These are phyloP conservation scores for Drechmeria coniospora DNA, from an alignment of 2,329 filamentous ascomycete species.

Conservation along the genomic window DNA sequence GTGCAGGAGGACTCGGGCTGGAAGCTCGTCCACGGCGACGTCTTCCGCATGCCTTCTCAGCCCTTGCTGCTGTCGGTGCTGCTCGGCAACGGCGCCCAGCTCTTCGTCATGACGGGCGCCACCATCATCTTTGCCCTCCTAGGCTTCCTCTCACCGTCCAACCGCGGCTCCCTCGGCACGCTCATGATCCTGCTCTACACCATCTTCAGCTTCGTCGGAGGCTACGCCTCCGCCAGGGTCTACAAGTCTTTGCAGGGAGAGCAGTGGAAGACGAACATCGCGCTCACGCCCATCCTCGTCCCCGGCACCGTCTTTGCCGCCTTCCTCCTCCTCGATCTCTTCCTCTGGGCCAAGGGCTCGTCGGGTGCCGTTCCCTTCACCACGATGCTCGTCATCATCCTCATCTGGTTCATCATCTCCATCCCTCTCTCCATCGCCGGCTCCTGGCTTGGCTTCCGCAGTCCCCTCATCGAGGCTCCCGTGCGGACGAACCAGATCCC, in stretches of 20 bases:
- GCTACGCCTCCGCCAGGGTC: slow-evolving; percentile 75
- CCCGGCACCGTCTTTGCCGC: slow-evolving; percentile 71
- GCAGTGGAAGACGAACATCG: slow-evolving; percentile 87
- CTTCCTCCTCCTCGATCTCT: slow-evolving; percentile 92
- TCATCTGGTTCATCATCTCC: slow-evolving; percentile 95
- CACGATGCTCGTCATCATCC: slow-evolving; percentile 86
- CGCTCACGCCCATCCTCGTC: slow-evolving; percentile 70
- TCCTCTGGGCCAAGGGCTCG: slow-evolving; percentile 86
- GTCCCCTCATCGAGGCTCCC: slow-evolving; percentile 54
- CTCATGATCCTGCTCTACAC: slow-evolving; percentile 91
- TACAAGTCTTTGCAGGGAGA: slow-evolving; percentile 93
- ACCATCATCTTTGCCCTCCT: slow-evolving; percentile 89
- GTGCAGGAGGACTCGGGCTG: slow-evolving; percentile 96
- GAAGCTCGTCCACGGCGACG: slow-evolving; percentile 96
- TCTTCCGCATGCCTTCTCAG: slow-evolving; percentile 76
- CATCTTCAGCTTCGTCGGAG: slow-evolving; percentile 79
- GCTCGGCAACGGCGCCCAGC: slow-evolving; percentile 83
- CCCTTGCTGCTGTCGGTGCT: slow-evolving; percentile 76
- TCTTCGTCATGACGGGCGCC: slow-evolving; percentile 94
- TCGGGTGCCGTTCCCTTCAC: slow-evolving; percentile 91
- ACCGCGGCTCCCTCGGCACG: slow-evolving; percentile 83
- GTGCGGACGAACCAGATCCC: slow-evolving; percentile 97
- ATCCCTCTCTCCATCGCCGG: slow-evolving; percentile 80
- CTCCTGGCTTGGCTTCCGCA: slow-evolving; percentile 85
- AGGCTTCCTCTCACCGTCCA: slow-evolving; percentile 89